Conservation (phyloP, 169 alveolate species). For the Theileria orientalis region DNA sequence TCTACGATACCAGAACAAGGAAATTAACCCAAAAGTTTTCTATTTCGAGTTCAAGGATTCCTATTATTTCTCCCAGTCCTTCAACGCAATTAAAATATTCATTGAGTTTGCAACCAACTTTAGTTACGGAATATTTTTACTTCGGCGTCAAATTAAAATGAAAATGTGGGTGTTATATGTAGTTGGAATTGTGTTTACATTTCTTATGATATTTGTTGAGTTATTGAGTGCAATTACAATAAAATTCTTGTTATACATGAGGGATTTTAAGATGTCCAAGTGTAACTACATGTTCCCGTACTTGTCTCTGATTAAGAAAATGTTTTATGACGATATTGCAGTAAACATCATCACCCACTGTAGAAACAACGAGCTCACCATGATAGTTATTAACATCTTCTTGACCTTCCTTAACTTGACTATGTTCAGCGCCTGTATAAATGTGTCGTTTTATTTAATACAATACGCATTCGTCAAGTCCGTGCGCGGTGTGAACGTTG, state of each 20-base stretch:
- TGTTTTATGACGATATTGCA: conserved; percentile 46
- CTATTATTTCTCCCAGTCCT: conserved; percentile 10
- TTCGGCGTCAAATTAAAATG: conserved; percentile 9
- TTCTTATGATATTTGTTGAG: conserved; percentile 22
- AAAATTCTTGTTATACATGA: conserved; percentile 25
- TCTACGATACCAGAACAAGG: conserved; percentile 42
- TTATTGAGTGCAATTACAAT: conserved; percentile 9
- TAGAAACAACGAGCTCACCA: conserved; percentile 40
- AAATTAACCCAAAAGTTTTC: conserved; percentile 32
- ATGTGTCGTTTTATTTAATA: conserved; percentile 17
- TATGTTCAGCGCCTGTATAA: neutral
- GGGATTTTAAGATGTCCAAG: conserved; percentile 45
- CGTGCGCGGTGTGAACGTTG: neutral
- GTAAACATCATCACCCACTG: conserved; percentile 25
- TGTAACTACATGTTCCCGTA: conserved; percentile 11
- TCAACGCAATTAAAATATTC: conserved; percentile 12
- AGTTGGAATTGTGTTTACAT: conserved; percentile 1
- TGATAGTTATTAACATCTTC: conserved; percentile 20
- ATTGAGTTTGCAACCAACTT: conserved; percentile 8
- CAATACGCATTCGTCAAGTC: conserved; percentile 21
- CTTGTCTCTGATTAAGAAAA: conserved; percentile 5
- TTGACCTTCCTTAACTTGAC: conserved; percentile 22
- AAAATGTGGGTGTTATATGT: conserved; percentile 3
- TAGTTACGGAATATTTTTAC: conserved; percentile 15
- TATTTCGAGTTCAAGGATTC: conserved; percentile 29